Percentiles rank a stretch among this genome's conserved stretches.
Evolutionary conservation across 208 protist species (phyloP).

Genomic region (Vickermania ingenoplastis): DNA sequence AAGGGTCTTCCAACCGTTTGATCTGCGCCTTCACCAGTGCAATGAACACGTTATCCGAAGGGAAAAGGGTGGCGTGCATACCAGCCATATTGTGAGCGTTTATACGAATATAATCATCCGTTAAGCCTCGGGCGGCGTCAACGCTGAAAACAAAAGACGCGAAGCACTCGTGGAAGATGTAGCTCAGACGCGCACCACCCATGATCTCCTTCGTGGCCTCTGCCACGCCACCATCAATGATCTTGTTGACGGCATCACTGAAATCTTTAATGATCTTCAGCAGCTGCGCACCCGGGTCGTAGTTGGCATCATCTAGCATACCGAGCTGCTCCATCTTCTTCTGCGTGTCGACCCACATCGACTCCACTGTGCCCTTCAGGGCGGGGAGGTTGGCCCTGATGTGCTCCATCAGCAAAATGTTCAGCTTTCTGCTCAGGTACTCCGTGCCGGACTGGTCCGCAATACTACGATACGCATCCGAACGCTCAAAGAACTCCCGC

Average conservation of each 20-base stretch:
- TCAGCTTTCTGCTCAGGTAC: constrained; percentile 88
- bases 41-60: constrained; percentile 96
- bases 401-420: constrained; percentile 92
- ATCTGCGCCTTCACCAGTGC: constrained; percentile 94
- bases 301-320: constrained; percentile 74
- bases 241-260: constrained; percentile 80
- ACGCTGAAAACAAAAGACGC: constrained; percentile 80
- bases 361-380: constrained; percentile 87
- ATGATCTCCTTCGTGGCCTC: constrained; percentile 90
- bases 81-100: constrained; percentile 95
- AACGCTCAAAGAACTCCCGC: constrained; percentile 88
- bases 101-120: constrained; percentile 92
- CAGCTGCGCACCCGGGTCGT: constrained; percentile 75
- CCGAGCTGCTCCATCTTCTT: constrained; percentile 88
- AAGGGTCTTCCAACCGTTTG: constrained; percentile 89
- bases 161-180: constrained; percentile 96
- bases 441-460: constrained; percentile 80
- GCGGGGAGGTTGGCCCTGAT: constrained; percentile 92
- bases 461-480: constrained; percentile 88
- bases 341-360: constrained; percentile 72
- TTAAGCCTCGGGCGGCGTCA: constrained; percentile 86
- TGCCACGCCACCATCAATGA: constrained; percentile 90
- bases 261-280: constrained; percentile 85
- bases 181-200: constrained; percentile 93
- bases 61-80: constrained; percentile 94